Conservation (phyloP, 768 basidiomycete species). For the Suillus fuscotomentosus region DNA sequence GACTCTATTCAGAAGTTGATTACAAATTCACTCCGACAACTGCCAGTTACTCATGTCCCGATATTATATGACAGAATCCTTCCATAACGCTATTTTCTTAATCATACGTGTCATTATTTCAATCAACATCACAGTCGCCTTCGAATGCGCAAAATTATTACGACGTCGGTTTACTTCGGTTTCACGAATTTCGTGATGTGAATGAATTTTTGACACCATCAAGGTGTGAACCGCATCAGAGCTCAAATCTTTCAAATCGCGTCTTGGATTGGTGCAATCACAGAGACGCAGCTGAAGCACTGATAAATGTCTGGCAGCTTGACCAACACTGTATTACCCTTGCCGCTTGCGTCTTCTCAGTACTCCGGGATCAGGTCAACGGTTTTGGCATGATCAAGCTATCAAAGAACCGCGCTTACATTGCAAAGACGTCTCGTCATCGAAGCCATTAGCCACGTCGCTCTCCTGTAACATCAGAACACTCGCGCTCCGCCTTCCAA, state of each 20-base stretch:
- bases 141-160: neutral
- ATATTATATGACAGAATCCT: too few relatives aligned
- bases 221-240: neutral
- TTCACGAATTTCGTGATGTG: neutral
- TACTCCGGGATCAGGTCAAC: neutral
- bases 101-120: neutral
- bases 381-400: neutral
- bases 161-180: neutral
- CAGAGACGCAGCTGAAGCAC: neutral
- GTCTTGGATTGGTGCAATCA: neutral
- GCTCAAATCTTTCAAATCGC: neutral
- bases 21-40: neutral
- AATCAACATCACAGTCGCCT: neutral
- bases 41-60: too few relatives aligned
- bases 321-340: too few relatives aligned
- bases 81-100: too few relatives aligned
- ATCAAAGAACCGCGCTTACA: neutral
- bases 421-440: neutral
- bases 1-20: neutral
- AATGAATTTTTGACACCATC: too few relatives aligned
- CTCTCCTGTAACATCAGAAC: neutral
- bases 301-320: too few relatives aligned
- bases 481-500: neutral
- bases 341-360: neutral
- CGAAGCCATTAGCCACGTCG: too few relatives aligned